Percentiles rank a stretch among this genome's conserved stretches.
Evolutionary conservation across 2,329 filamentous ascomycete species (phyloP).

Genomic region (Exserohilum turcica): DNA sequence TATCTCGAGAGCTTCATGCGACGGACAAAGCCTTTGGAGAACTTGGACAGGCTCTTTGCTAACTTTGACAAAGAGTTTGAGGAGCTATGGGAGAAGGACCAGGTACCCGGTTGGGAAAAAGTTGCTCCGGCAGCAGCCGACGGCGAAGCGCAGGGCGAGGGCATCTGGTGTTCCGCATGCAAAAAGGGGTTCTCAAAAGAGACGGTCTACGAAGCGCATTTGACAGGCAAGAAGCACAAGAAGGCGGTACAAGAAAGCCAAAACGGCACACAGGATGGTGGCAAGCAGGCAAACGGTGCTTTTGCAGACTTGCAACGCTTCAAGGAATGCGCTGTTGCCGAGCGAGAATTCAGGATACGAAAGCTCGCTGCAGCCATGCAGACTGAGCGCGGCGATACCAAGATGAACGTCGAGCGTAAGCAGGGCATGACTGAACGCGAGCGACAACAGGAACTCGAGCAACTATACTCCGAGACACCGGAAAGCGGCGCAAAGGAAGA

Average conservation of each 20-base stretch:
- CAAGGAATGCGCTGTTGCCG: slow-evolving; percentile 89
- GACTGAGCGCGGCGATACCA: slow-evolving; percentile 84
- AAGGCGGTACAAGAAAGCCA: slow-evolving; percentile 70
- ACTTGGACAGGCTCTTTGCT: slow-evolving; percentile 76
- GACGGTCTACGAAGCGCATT: slow-evolving; percentile 88
- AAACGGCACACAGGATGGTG: slow-evolving; percentile 21
- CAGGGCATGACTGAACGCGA: slow-evolving; percentile 98
- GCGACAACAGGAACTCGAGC: slow-evolving; percentile 89
- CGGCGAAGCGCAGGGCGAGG: slow-evolving; percentile 63
- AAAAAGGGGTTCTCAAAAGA: slow-evolving; percentile 95
- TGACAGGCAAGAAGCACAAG: slow-evolving; percentile 90
- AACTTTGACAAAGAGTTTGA: slow-evolving; percentile 85
- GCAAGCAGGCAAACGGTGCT: slow-evolving; percentile 25
- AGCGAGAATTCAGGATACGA: slow-evolving; percentile 82
- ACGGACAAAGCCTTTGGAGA: slow-evolving; percentile 81
- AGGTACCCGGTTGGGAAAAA: slow-evolving; percentile 78
- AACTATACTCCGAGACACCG: slow-evolving; percentile 70
- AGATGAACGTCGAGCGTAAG: slow-evolving; percentile 92
- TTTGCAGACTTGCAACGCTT: slow-evolving; percentile 49
- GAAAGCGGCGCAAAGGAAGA: slow-evolving; percentile 62
- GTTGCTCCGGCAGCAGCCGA: slow-evolving; percentile 48
- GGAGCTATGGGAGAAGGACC: slow-evolving; percentile 77
- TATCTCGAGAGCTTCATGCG: slow-evolving; percentile 91
- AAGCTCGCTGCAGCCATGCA: slow-evolving; percentile 82
- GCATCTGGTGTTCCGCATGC: slow-evolving; percentile 88